Evolutionary conservation across 2,329 filamentous ascomycete genomes (phyloP).

Genomic region (Penicillium freii): DNA sequence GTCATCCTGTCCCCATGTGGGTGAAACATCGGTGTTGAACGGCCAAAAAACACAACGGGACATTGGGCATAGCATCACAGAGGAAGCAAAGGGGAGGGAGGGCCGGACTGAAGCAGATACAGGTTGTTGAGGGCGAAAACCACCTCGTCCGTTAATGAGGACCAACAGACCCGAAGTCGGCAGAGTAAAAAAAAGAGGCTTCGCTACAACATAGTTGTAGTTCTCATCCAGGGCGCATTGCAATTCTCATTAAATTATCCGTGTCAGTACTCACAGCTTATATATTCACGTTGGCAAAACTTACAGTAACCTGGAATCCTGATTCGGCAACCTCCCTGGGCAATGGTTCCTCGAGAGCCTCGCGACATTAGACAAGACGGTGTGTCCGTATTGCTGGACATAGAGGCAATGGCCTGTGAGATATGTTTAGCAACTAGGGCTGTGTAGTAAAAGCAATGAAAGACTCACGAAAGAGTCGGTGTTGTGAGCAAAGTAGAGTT

Average conservation of each 20-base stretch:
- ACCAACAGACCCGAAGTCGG: neutral
- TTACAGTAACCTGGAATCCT: neutral
- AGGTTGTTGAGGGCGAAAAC: neutral
- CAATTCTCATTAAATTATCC: neutral
- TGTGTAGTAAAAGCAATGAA: neutral
- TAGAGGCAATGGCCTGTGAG: slow-evolving; percentile 71
- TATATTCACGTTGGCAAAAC: neutral
- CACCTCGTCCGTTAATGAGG: neutral
- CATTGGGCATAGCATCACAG: neutral
- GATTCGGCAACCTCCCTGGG: slow-evolving; percentile 42
- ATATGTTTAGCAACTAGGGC: slow-evolving; percentile 3
- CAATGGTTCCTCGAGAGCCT: slow-evolving; percentile 52
- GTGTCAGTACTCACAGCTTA: neutral
- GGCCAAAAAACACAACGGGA: neutral
- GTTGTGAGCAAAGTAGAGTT: slow-evolving; percentile 93
- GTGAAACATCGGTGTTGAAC: neutral
- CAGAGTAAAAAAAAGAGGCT: neutral
- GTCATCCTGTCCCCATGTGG: slow-evolving; percentile 4
- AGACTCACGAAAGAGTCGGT: slow-evolving; percentile 70
- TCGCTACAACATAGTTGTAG: neutral
- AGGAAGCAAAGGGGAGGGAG: neutral
- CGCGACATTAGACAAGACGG: slow-evolving; percentile 89
- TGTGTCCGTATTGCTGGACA: slow-evolving; percentile 72
- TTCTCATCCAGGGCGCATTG: neutral
- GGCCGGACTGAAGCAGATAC: neutral